A percentile compares a stretch with the other conserved stretches of the same genome.
Conservation (phyloP, 2,329 filamentous ascomycete species). For the Alternaria sp. region DNA sequence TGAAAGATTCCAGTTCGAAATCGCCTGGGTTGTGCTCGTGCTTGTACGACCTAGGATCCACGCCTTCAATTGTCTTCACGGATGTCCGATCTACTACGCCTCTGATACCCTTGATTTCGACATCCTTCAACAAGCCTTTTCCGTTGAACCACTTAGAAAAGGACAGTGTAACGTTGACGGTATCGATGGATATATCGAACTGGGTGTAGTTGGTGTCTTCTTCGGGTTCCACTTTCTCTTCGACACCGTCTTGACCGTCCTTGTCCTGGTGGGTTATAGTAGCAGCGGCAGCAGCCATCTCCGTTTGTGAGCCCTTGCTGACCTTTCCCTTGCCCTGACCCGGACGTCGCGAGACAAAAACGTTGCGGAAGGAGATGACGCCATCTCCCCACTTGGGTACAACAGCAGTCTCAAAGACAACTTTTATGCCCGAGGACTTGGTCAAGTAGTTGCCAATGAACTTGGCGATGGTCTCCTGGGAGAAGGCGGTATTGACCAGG, state of each 20-base stretch:
- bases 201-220: slow-evolving; percentile 98
- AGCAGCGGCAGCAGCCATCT: slow-evolving; percentile 85
- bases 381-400: slow-evolving; percentile 95
- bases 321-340: slow-evolving; percentile 84
- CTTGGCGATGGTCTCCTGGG: slow-evolving; percentile 92
- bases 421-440: slow-evolving; percentile 88
- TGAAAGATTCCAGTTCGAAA: slow-evolving; percentile 97
- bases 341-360: slow-evolving; percentile 91
- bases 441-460: slow-evolving; percentile 97
- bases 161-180: slow-evolving; percentile 93
- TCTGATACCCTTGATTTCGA: slow-evolving; percentile 91
- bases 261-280: slow-evolving; percentile 66
- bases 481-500: slow-evolving; percentile 93
- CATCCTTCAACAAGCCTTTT: slow-evolving; percentile 87
- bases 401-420: slow-evolving; percentile 97
- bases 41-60: slow-evolving; percentile 87
- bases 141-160: slow-evolving; percentile 99
- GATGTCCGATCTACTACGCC: slow-evolving; percentile 91
- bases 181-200: slow-evolving; percentile 93
- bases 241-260: slow-evolving; percentile 34
- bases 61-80: slow-evolving; percentile 74
- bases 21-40: slow-evolving; percentile 90
- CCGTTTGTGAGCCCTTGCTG: slow-evolving; percentile 87
- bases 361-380: slow-evolving; percentile 95
- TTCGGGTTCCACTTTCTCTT: slow-evolving; percentile 61